Evolutionary conservation across 805 yeast genomes (phyloP).

Genomic region (Lipomyces spencermartinsiae): DNA sequence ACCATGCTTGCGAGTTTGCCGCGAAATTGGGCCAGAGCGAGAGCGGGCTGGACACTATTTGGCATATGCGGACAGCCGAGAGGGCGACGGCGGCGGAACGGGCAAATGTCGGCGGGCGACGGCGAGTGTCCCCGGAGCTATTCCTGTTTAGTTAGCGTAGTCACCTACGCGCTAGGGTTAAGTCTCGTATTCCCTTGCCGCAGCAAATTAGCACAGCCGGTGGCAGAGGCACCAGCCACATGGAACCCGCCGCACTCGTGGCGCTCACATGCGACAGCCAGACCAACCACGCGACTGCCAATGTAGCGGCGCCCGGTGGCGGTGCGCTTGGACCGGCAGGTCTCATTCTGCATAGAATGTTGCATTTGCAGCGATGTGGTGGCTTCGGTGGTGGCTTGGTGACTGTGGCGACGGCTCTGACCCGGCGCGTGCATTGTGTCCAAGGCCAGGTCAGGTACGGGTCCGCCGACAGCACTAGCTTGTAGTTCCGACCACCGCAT

Average conservation of each 20-base stretch:
- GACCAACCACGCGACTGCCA: not conserved
- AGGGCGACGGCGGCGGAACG: not conserved
- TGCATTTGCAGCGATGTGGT: not conserved
- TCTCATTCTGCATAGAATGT: not conserved
- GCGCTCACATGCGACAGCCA: not conserved
- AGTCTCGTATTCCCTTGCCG: not conserved
- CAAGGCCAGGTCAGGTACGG: not conserved
- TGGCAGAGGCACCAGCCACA: not conserved
- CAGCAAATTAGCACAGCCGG: not conserved
- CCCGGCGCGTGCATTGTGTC: not conserved
- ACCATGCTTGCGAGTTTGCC: too few relatives aligned
- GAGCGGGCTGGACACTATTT: too few relatives aligned
- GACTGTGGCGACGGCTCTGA: not conserved
- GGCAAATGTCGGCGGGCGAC: slow-evolving; percentile 2
- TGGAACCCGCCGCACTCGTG: not conserved
- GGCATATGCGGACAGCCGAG: too few relatives aligned
- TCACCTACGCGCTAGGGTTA: not conserved
- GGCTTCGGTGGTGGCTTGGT: not conserved
- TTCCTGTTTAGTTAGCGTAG: not conserved
- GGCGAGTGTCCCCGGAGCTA: not conserved
- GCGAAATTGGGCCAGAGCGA: too few relatives aligned
- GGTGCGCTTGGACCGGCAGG: not conserved
- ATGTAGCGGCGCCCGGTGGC: not conserved
- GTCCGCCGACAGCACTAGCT: not conserved
- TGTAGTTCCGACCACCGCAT: not conserved